Base-by-base conservation (phyloP, 139 green algal genomes). In the Trebouxia sp. region DNA sequence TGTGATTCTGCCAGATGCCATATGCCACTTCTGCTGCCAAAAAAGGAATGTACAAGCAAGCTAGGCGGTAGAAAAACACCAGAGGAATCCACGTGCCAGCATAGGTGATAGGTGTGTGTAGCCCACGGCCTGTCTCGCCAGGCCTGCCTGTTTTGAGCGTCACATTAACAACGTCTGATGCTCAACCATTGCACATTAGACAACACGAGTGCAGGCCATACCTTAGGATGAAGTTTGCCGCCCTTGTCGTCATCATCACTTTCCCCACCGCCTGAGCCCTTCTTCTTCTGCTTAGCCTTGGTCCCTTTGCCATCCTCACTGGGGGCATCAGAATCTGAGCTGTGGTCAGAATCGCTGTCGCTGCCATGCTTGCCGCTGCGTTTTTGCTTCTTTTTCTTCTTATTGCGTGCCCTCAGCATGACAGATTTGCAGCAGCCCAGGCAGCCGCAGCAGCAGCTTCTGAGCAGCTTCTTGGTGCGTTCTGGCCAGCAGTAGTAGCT, bases 401-500 rank as follows among this genome's bases (percentile, higher is more conserved):
- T 72, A 17, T 45, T 35, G 8, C 62, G 14, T 24, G 35, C 62
- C 62, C 28, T 72, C 12, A 10, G 42, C 32, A 37, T 28, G 12
- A 72, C 14, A 5, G 12, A 35, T 35, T 43, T 72, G 62, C 62
- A 72, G 35, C 62, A 42, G 30, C 2, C 10, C 6, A 72, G 62
- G 62, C 62, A 43, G 62, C 62, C 62, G 12, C 17, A 72, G 62
- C 62, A 72, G 62, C 62, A 72, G 62, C 32, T 35, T 28, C 32
- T 41, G 32, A 72, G 32, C 4, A 35, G 26, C 62, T 72, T 72
- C 62, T 43, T 72, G 62, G 62, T 72, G 62, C 62, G 62, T 35
- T 72, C 15, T 11, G 62, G 62, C 62, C 69, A 77, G 69, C 69
- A 77, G 69, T 53, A 77, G 39, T n/a, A 56, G 69, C 41, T 53